Base-by-base conservation (phyloP, 495 filamentous ascomycete genomes). In the Penicillium arizonense region DNA sequence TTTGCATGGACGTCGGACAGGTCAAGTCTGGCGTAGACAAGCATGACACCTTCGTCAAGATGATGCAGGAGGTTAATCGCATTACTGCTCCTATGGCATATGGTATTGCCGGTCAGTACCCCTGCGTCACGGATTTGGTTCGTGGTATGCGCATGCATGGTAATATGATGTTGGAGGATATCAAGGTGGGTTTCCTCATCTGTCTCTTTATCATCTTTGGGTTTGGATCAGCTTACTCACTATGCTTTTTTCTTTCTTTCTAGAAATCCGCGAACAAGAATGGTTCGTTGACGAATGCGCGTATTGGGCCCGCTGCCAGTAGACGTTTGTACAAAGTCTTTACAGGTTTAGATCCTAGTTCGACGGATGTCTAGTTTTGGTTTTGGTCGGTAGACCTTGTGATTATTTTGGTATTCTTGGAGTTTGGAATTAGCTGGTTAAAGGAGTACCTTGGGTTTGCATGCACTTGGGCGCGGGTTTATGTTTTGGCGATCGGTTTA, bases 1-100 rank as follows among this genome's bases (percentile, higher is more conserved):
- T 94, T 72, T 93, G 90, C 69, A 91, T 93, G 84, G 90, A 91
- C 35, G 70, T 73, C 0, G 90, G 90, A 0, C 90, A 94, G 63
- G 88, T 94, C 32, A 87, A 85, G 44, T 79, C 85, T 0, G 90
- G 89, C 38, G 80, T 85, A 16, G 81, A 83, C 44, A 73, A 80
- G 14, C 58, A 70, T 16, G 90, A 94, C 57, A 91, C 84, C 0
- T 94, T 85, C 54, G 69, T 83, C 38, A 85, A 84, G 56, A 89
- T 93, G 88, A 74, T 96, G 38, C 86, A 91, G 67, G 85, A 91
- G 69, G 79, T 93, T 20, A 73, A 79, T 24, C 82, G 88, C 16
- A 76, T 96, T 12, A 93, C 90, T 6, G 79, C 82, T 0, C 78
- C 85, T 1, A 80, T 90, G 58, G 90, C 90, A 0, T 84, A 86